Conservation (phyloP, 2,329 filamentous ascomycete species). For the Scorias spongiosa region DNA sequence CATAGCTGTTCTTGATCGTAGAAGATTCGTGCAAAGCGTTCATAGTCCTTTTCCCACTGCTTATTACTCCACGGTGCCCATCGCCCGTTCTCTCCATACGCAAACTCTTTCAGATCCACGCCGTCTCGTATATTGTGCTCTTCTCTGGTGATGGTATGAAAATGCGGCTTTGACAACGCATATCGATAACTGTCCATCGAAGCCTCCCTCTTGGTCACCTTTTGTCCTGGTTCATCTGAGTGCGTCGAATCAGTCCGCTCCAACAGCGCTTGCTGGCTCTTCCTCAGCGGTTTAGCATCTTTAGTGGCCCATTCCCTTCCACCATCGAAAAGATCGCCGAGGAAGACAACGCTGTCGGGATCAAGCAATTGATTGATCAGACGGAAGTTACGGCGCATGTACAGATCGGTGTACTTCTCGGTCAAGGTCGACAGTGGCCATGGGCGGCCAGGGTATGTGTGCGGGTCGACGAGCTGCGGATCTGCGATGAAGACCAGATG, state of each 20-base stretch:
- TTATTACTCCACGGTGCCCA: slow-evolving; percentile 61
- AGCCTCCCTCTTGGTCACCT: slow-evolving; percentile 13
- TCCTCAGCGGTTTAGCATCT: slow-evolving; percentile 8
- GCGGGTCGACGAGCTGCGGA: slow-evolving; percentile 81
- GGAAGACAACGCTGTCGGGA: slow-evolving; percentile 80
- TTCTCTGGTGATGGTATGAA: slow-evolving; percentile 4
- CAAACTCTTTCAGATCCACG: slow-evolving; percentile 13
- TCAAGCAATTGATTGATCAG: slow-evolving; percentile 58
- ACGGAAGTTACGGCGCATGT: slow-evolving; percentile 70
- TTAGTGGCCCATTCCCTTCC: slow-evolving; percentile 83
- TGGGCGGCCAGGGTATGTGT: slow-evolving; percentile 79
- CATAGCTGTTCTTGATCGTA: slow-evolving; percentile 30
- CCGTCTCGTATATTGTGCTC: slow-evolving; percentile 9
- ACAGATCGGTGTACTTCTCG: slow-evolving; percentile 70
- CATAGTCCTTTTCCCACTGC: slow-evolving; percentile 79
- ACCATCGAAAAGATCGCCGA: slow-evolving; percentile 91
- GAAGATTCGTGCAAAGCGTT: slow-evolving; percentile 76
- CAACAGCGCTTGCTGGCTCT: slow-evolving; percentile 9
- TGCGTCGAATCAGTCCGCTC: slow-evolving; percentile 4
- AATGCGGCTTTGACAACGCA: slow-evolving; percentile 4
- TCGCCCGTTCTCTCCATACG: slow-evolving; percentile 16
- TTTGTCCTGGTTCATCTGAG: not conserved
- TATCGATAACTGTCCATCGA: slow-evolving; percentile 6
- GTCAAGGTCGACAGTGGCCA: slow-evolving; percentile 56
- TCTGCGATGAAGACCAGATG: slow-evolving; percentile 75